Conservation (phyloP, 2,329 filamentous ascomycete genomes). For the Anthostomella pinea region DNA sequence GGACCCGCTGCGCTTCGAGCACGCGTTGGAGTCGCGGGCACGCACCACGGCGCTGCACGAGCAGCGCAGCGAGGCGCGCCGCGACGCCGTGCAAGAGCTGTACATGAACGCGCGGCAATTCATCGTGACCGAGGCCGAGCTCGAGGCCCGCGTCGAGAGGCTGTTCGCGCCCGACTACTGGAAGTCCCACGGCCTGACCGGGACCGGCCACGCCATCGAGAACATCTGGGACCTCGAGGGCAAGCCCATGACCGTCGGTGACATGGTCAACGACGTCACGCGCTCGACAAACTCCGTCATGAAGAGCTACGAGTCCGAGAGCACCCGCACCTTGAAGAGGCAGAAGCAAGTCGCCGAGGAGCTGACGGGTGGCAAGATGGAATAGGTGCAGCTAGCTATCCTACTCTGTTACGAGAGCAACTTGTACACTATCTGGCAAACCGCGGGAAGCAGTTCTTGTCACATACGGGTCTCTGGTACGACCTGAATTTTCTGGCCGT, state of each 20-base stretch:
- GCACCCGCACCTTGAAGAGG: constrained; percentile 45
- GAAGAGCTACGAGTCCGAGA: constrained; percentile 37
- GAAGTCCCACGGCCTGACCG: constrained; percentile 26
- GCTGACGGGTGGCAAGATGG: constrained; percentile 58
- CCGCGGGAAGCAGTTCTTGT: too few relatives aligned
- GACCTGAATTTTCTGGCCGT: too few relatives aligned
- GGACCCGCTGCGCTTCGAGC: constrained; percentile 61
- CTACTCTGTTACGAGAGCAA: too few relatives aligned
- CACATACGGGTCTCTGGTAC: too few relatives aligned
- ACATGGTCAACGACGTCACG: constrained; percentile 41
- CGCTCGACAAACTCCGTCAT: constrained; percentile 25
- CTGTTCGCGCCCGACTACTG: constrained; percentile 69
- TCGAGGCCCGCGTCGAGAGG: constrained; percentile 69
- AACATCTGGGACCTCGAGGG: constrained; percentile 54
- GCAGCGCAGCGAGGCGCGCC: constrained; percentile 56
- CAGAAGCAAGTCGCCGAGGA: constrained; percentile 58
- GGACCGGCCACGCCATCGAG: constrained; percentile 28
- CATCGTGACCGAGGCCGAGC: constrained; percentile 77
- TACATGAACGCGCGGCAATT: constrained; percentile 88
- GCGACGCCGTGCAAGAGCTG: constrained; percentile 75
- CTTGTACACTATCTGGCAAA: too few relatives aligned
- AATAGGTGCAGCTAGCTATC: constrained; percentile 25
- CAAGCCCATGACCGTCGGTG: constrained; percentile 42
- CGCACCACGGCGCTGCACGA: constrained; percentile 43
- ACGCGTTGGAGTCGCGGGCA: constrained; percentile 43